Conservation (phyloP, 1,284 basidiomycete species). For the Exsudoporus floridanus region DNA sequence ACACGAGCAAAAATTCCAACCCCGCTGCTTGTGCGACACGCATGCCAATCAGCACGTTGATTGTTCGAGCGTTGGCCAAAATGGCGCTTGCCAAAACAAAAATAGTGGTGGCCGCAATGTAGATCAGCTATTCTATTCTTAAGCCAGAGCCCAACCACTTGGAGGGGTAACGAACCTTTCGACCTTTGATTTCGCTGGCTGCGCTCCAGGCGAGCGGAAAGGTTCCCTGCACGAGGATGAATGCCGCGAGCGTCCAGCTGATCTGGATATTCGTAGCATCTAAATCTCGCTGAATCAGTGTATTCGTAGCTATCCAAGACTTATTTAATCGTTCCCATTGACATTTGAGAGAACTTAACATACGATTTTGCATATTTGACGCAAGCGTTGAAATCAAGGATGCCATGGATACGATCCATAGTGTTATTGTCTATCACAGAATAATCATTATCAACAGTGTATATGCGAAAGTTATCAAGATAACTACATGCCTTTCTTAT, state of each 20-base stretch:
- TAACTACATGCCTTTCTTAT: constrained; percentile 58
- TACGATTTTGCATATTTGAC: constrained; percentile 69
- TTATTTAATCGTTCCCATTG: constrained; percentile 13
- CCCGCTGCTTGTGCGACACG: constrained; percentile 67
- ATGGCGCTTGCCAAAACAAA: constrained; percentile 66
- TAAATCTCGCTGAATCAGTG: constrained; percentile 63
- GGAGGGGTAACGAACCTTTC: constrained; percentile 54
- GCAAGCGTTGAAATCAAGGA: constrained; percentile 69
- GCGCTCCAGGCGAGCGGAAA: constrained; percentile 72
- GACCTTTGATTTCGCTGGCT: constrained; percentile 75
- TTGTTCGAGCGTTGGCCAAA: constrained; percentile 59
- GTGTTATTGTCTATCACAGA: constrained; percentile 46
- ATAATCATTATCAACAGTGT: neutral
- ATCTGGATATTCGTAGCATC: constrained; percentile 68
- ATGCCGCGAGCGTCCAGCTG: constrained; percentile 72
- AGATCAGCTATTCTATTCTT: constrained; percentile 51
- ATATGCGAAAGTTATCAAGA: constrained; percentile 2
- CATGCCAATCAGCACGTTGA: constrained; percentile 71
- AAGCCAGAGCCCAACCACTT: constrained; percentile 1
- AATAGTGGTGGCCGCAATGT: constrained; percentile 59
- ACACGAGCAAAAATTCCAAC: constrained; percentile 36
- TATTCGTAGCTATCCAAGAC: constrained; percentile 54
- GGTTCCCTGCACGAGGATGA: constrained; percentile 76
- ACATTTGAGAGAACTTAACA: constrained; percentile 18
- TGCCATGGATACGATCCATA: constrained; percentile 59